A percentile compares a stretch with the other conserved stretches of the same genome.
phyloP scores from a whole-genome alignment of 345 rosid species.

The Mercurialis annua region DNA sequence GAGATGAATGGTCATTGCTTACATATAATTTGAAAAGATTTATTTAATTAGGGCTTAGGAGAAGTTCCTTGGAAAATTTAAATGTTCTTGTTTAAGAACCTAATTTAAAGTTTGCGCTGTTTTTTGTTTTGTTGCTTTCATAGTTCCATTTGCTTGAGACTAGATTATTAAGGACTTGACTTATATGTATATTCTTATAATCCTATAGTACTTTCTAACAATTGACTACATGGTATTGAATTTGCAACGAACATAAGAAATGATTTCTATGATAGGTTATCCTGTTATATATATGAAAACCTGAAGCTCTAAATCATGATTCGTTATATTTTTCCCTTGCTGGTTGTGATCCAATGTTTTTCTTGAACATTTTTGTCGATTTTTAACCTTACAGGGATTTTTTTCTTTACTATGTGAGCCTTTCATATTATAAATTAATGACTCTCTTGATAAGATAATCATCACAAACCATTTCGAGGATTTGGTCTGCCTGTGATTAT shows the following conservation, averaged over 20 bases:
- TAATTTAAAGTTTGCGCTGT: no score
- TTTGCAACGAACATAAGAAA: neutral
- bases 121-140: no score
- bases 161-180: neutral
- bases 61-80: neutral
- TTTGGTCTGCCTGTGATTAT: neutral
- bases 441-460: neutral
- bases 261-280: neutral
- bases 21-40: neutral
- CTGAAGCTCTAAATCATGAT: neutral
- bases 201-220: neutral
- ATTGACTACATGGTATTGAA: neutral
- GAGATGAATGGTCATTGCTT: neutral
- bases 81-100: no score
- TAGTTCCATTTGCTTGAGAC: neutral
- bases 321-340: neutral
- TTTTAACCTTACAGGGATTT: neutral
- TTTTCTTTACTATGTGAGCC: neutral
- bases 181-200: neutral
- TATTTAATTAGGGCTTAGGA: neutral
- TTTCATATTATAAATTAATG: neutral
- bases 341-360: neutral
- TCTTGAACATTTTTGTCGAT: neutral
- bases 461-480: neutral
- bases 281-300: neutral